Percentiles rank a stretch among this genome's conserved stretches.
Evolutionary conservation across 768 basidiomycete genomes (phyloP).

Genomic region (Leucocoprinus leucothites): DNA sequence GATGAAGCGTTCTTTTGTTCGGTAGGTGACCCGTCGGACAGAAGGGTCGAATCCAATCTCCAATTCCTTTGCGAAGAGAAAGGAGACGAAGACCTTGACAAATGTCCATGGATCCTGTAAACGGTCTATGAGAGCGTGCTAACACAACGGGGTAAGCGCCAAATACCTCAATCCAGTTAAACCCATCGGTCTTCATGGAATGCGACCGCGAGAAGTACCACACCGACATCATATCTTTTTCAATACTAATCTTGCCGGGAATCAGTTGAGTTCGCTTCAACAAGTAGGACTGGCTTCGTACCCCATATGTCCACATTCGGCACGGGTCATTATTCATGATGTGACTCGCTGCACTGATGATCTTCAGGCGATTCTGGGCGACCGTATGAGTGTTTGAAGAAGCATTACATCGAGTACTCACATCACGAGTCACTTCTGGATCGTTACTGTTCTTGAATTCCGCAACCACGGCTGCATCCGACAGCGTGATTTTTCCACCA

Average conservation of each 20-base stretch:
- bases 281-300: background rate
- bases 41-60: constrained; percentile 10
- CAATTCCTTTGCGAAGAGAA: constrained; percentile 4
- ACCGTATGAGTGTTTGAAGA: background rate
- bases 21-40: background rate
- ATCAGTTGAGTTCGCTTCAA: background rate
- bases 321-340: constrained; percentile 6
- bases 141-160: background rate
- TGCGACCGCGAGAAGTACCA: constrained; percentile 9
- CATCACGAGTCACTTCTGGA: background rate
- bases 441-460: background rate
- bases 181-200: background rate
- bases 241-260: background rate
- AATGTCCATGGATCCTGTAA: background rate
- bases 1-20: background rate
- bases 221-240: background rate
- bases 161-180: constrained; percentile 3
- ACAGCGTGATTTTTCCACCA: background rate
- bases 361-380: background rate
- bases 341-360: background rate
- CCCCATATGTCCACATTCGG: background rate
- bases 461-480: background rate
- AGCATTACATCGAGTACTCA: background rate
- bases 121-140: background rate
- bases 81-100: constrained; percentile 1